These are phyloP conservation scores for Mortierella sp. DNA, from an alignment of 371 early-diverging fungal genomes.

Conservation along the genomic window DNA sequence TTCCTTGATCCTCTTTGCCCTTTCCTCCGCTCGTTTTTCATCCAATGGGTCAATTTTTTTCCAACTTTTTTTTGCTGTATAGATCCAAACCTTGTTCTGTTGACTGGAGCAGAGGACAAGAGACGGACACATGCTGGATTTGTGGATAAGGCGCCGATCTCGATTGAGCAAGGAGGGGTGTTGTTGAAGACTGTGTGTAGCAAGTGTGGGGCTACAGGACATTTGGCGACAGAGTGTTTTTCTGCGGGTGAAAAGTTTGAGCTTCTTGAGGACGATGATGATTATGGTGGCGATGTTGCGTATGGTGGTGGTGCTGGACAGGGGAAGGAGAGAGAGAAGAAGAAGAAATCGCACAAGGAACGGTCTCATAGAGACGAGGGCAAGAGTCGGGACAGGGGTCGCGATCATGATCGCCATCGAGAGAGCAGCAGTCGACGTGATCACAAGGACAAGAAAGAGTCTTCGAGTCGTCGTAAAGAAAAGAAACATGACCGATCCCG, in stretches of 20 bases:
- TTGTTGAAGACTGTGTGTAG: constrained; percentile 47
- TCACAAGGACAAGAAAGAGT: constrained; percentile 15
- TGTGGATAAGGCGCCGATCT: constrained; percentile 44
- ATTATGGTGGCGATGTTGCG: constrained; percentile 9
- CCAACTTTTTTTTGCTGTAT: neutral
- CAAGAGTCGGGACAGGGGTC: constrained; percentile 18
- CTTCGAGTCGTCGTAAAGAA: constrained; percentile 27
- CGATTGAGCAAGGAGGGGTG: constrained; percentile 53
- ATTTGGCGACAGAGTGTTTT: constrained; percentile 49
- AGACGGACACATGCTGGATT: constrained; percentile 38
- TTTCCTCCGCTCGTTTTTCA: neutral
- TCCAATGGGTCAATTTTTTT: neutral
- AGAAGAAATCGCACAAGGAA: constrained; percentile 17
- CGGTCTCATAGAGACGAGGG: constrained; percentile 18
- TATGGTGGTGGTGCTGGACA: neutral
- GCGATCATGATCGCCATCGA: neutral
- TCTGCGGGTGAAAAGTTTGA: constrained; percentile 52
- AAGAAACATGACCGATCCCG: constrained; percentile 36
- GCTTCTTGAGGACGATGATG: constrained; percentile 36
- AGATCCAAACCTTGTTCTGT: constrained; percentile 54
- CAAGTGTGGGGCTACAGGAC: constrained; percentile 53
- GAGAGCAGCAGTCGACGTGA: constrained; percentile 19
- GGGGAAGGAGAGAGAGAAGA: constrained; percentile 14
- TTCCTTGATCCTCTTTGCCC: neutral
- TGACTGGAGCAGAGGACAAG: constrained; percentile 39